Percentiles rank a stretch among this genome's conserved stretches.
phyloP scores from a whole-genome alignment of 108 stramenopile genomes.

The Hondaea fermentalgiana region DNA sequence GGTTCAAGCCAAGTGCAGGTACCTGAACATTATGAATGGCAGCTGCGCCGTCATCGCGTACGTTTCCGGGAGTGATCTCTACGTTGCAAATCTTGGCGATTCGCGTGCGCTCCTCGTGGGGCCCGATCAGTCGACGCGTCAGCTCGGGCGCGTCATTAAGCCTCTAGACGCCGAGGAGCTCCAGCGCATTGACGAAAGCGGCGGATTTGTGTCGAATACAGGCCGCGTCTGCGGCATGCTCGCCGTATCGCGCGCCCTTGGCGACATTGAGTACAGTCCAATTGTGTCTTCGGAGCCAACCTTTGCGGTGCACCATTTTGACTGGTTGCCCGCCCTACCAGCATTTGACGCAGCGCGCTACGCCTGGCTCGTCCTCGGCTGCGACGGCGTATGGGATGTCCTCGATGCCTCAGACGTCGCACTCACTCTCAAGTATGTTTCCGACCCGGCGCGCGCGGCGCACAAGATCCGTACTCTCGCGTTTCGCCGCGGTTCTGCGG shows the following conservation, averaged over 20 bases:
- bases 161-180: constrained; percentile 51
- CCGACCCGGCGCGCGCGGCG: neutral
- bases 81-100: constrained; percentile 90
- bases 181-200: constrained; percentile 66
- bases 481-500: neutral
- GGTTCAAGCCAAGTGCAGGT: neutral
- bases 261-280: constrained; percentile 20
- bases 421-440: neutral
- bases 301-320: neutral
- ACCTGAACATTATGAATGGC: neutral
- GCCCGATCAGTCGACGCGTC: constrained; percentile 48
- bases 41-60: neutral
- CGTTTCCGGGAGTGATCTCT: constrained; percentile 23
- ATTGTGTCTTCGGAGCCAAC: neutral
- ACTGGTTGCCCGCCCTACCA: neutral
- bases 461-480: neutral
- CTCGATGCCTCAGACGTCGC: neutral
- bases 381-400: neutral
- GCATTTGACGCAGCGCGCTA: neutral
- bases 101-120: constrained; percentile 74
- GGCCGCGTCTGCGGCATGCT: constrained; percentile 28
- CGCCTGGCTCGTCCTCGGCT: constrained; percentile 2
- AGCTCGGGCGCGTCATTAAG: constrained; percentile 73
- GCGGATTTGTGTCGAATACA: constrained; percentile 64
- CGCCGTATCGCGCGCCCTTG: constrained; percentile 25